Conservation (phyloP, 2,329 filamentous ascomycete species). For the Pseudogymnoascus sp. region DNA sequence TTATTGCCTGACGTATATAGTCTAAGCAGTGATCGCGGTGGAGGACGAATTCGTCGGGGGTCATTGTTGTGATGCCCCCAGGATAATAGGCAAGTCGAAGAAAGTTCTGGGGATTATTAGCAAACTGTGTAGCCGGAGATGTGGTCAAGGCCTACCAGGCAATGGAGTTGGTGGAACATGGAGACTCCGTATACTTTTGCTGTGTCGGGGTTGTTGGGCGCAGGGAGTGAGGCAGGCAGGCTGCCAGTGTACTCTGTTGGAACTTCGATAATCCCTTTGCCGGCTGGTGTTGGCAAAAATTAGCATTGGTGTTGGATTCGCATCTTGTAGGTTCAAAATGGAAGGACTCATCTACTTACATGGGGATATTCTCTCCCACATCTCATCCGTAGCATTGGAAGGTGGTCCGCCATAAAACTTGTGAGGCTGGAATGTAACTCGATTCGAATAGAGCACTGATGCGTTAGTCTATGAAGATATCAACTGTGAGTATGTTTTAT, state of each 20-base stretch:
- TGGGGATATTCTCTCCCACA: not conserved
- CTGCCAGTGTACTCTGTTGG: not conserved
- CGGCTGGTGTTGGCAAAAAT: not conserved
- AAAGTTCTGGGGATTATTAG: not conserved
- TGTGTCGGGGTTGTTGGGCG: conserved; percentile 3
- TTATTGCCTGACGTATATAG: conserved; percentile 11
- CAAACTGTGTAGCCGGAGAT: not conserved
- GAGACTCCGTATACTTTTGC: conserved; percentile 14
- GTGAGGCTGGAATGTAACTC: not conserved
- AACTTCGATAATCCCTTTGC: not conserved
- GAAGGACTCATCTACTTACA: not conserved
- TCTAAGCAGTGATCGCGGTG: conserved; percentile 12
- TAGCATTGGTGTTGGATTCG: not conserved
- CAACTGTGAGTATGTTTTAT: not conserved
- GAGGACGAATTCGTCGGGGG: not conserved
- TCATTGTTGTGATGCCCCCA: not conserved
- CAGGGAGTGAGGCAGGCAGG: not conserved
- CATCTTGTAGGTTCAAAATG: not conserved
- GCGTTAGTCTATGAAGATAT: not conserved
- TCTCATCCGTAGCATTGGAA: not conserved
- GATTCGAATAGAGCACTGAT: not conserved
- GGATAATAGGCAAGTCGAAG: not conserved
- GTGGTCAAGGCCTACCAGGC: conserved; percentile 4
- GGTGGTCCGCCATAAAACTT: not conserved
- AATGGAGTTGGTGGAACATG: conserved; percentile 16